Evolutionary conservation across 2,329 filamentous ascomycete species (phyloP), one percentile per base, ranked within the genome.

Genomic region (Elsinoe fawcettii): DNA sequence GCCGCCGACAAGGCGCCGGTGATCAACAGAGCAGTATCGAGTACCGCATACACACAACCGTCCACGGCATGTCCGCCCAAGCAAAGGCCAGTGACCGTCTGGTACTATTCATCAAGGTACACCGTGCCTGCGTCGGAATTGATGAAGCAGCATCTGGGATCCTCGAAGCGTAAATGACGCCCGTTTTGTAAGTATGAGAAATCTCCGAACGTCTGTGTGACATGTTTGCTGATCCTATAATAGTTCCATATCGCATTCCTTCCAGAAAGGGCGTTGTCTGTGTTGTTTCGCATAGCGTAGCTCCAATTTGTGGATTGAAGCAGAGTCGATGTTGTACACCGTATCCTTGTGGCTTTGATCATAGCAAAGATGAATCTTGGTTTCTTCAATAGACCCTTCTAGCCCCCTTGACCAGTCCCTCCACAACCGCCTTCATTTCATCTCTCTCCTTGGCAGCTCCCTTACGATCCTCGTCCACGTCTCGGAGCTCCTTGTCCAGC

Each of bases 401-500:
- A 53, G 71, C 63, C 62, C 68, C 64, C 66, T 72, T 63, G 62
- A 81, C 70, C 65, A 77, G 68, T 61, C 74, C 67, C 68, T 80
- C 72, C 60, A 83, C 68, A 70, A 64, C 63, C 53, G 67, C 68
- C 20, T 77, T 60, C 66, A 78, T 63, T 32, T 58, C 56, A 57
- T 76, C 72, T 63, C 71, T 73, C 61, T 75, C 73, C 55, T 59
- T 65, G 41, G 74, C 70, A 36, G 74, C 75, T 59, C 66, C 61
- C 55, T 66, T 56, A 54, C 74, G 64, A 66, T 75, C 70, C 18
- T 60, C 65, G 61, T 77, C 75, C 20, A 75, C 64, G 36, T 70
- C 69, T 39, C 71, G 67, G 60, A 78, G 54, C 62, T 76, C 69
- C 39, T 60, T 63, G 64, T 77, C 73, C 59, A 78, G 60, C 62